Base-by-base conservation (phyloP, 2,329 filamentous ascomycete genomes). In the Aspergillus amoenus region DNA sequence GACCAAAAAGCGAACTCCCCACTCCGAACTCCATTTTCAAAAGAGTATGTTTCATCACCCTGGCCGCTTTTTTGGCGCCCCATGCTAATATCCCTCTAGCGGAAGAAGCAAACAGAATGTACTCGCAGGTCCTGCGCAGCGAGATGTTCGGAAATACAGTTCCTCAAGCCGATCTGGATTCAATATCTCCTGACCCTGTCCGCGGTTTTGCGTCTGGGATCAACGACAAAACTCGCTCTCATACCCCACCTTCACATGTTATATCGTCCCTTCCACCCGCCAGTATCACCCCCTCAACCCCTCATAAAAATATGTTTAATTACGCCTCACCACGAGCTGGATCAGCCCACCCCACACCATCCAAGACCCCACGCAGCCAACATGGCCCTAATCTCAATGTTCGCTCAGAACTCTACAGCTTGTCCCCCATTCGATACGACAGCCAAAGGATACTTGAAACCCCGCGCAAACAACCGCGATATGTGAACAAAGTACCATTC, bases 281-380 rank as follows among this genome's bases (percentile, higher is more conserved):
- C 27, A 81, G 86, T 56, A 81, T 94, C 57, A 96, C 93, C 0
- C 94, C 94, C 0, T 96, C 93, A 1, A 99, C 94, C 4, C 94
- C 94, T 9, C 92, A 96, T 75, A 97, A 97, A 78, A 99, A 99
- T 65, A 84, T 99, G 40, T 97, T 99, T 72, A 91, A 89, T 24
- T 97, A 96, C 73, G 87, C 91, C 75, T 93, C 90, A 3, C 89
- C 90, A 32, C 78, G 78, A 27, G 85, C 91, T 67, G 83, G 88
- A 49, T 88, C 86, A 18, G 89, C 89, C n/a, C 91, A 96, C 66
- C 90, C 88, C 2, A 96, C 93, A 4, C 93, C 92, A 2, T 91
- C 90, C 11, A 88, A 91, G 75, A 97, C 94, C 2, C 93, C 93
- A 1, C 90, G 93, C 69, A 93, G 89, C 67, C 86, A 92, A 54